Evolutionary conservation across 176 grass and related monocot genomes (phyloP).

Genomic region (Stipa capillata): DNA sequence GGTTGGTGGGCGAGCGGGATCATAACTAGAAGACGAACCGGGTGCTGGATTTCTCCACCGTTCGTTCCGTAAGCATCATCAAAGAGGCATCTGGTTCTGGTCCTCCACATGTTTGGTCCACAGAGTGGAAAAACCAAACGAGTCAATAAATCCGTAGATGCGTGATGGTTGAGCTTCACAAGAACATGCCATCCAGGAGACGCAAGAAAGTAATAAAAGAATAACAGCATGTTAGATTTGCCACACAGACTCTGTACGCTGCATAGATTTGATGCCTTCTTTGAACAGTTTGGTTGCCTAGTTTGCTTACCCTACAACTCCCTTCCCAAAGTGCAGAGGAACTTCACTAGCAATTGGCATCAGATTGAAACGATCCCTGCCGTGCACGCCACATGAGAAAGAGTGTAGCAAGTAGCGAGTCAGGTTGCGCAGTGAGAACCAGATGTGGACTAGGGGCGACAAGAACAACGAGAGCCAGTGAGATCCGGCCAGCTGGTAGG

Average conservation of each 20-base stretch:
- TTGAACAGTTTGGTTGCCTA: background rate
- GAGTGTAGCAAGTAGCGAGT: background rate
- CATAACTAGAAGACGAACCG: conserved; percentile 3
- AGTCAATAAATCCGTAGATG: conserved; percentile 14
- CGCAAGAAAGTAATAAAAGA: no score
- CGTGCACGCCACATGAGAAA: background rate
- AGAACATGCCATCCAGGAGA: background rate
- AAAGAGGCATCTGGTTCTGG: background rate
- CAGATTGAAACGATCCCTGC: no score
- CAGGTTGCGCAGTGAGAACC: background rate
- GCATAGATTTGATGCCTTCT: background rate
- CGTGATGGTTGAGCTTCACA: background rate
- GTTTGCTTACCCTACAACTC: background rate
- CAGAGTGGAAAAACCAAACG: background rate
- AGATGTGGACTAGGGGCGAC: background rate
- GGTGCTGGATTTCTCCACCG: conserved; percentile 17
- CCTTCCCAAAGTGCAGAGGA: background rate
- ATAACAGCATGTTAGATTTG: background rate
- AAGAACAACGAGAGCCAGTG: background rate
- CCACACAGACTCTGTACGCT: background rate
- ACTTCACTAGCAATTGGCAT: background rate
- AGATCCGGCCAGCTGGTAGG: background rate
- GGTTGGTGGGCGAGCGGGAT: background rate
- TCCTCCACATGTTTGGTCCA: conserved; percentile 15
- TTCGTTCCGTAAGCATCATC: conserved; percentile 4